Conservation (phyloP, 2,329 filamentous ascomycete genomes). For the Tolypocladium paradoxum region DNA sequence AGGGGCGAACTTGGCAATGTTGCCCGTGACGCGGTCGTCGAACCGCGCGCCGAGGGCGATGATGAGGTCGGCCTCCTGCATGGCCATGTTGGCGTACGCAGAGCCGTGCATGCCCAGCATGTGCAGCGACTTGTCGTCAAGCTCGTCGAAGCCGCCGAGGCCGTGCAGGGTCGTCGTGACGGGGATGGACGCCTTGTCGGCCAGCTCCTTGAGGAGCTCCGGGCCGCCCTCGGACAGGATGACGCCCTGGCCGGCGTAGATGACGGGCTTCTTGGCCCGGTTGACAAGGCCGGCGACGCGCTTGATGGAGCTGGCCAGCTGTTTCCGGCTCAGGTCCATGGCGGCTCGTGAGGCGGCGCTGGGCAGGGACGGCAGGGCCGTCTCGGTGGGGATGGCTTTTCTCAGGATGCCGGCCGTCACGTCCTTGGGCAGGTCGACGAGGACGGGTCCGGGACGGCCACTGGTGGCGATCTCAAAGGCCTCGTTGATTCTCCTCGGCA, state of each 20-base stretch:
- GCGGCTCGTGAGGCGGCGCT: conserved; percentile 80
- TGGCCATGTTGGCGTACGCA: conserved; percentile 94
- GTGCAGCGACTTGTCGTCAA: conserved; percentile 87
- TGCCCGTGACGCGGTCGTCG: conserved; percentile 86
- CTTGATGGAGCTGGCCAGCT: conserved; percentile 62
- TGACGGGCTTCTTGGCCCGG: conserved; percentile 82
- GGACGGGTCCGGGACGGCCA: conserved; percentile 83
- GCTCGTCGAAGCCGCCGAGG: conserved; percentile 83
- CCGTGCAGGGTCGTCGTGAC: conserved; percentile 95
- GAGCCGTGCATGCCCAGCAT: conserved; percentile 99
- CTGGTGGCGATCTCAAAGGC: conserved; percentile 96
- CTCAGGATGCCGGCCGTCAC: conserved; percentile 78
- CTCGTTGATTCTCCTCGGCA: conserved; percentile 90
- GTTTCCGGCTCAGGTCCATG: conserved; percentile 58
- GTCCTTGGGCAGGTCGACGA: conserved; percentile 95
- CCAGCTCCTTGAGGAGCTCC: conserved; percentile 69
- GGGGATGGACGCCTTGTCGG: conserved; percentile 83
- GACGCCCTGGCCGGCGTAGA: conserved; percentile 89
- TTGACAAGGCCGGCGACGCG: conserved; percentile 79
- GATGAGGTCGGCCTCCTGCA: conserved; percentile 93
- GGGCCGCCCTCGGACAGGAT: conserved; percentile 71
- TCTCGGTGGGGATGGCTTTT: conserved; percentile 68
- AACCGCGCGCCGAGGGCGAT: conserved; percentile 90
- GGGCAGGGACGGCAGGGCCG: conserved; percentile 66
- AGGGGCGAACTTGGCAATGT: conserved; percentile 78